A percentile compares a stretch with the other conserved stretches of the same genome.
These are phyloP conservation scores for Termitomyces sp. DNA, from an alignment of 768 basidiomycete species.

Conservation along the genomic window DNA sequence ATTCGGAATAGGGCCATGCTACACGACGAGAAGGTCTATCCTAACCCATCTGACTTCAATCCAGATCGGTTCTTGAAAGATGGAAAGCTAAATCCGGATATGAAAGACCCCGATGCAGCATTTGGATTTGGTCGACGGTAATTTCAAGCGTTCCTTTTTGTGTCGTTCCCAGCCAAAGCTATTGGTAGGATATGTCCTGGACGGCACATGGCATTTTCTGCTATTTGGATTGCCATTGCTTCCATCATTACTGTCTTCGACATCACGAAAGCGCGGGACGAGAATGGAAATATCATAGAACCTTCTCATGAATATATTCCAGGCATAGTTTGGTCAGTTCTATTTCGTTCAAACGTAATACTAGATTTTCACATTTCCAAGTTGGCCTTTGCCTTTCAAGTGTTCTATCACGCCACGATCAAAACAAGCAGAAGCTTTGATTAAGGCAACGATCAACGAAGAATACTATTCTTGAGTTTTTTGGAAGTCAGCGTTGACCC, in stretches of 20 bases:
- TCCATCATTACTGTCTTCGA: conserved; percentile 29
- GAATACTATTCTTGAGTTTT: neutral
- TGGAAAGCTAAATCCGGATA: conserved; percentile 15
- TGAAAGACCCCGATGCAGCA: conserved; percentile 14
- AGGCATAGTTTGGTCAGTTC: conserved; percentile 11
- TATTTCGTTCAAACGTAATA: neutral
- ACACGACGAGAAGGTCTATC: conserved; percentile 30
- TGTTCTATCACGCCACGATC: conserved; percentile 13
- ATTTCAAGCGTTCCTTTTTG: neutral
- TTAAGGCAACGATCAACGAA: conserved; percentile 4
- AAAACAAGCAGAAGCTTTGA: conserved; percentile 3
- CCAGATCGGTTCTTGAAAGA: conserved; percentile 38
- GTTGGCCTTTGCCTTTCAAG: conserved; percentile 4
- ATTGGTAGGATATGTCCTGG: conserved; percentile 30
- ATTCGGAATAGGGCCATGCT: conserved; percentile 30
- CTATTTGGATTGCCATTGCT: conserved; percentile 29
- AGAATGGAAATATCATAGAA: conserved; percentile 19
- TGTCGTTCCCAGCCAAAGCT: neutral
- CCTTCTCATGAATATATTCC: conserved; percentile 12
- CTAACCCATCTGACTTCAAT: conserved; percentile 29
- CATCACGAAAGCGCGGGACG: conserved; percentile 21
- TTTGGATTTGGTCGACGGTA: conserved; percentile 24
- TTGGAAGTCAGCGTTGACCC: no score
- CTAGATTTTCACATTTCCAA: neutral
- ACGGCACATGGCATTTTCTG: conserved; percentile 29